Evolutionary conservation across 148 eudicot species (phyloP), one percentile per base, ranked within the genome.

Genomic region (Spergularia marina): DNA sequence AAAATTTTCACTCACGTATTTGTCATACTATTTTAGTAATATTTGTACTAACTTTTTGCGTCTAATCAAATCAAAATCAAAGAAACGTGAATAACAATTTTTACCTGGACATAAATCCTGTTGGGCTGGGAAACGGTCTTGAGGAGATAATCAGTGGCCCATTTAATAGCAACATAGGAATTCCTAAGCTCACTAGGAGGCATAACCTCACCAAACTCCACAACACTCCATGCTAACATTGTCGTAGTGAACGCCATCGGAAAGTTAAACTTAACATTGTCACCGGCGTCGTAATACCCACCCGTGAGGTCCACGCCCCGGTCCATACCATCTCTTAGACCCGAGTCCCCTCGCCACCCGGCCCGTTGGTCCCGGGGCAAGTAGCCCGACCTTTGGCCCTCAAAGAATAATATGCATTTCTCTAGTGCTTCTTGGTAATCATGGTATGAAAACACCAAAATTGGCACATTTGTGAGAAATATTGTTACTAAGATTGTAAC

Each of bases 201-300:
- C 98, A 94, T 94, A 8, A 49, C 30, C 14, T 87, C 87, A 0
- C 97, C 97, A 70, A 94, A 94, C 77, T 94, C 97, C 20, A 90
- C 83, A 41, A 91, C 97, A 58, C 96, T 87, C 98, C 98, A 94
- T 10, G 97, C 91, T 85, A 94, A 39, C 97, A 94, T 91, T 47
- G 98, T 94, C 2, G 98, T 80, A 13, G 97, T 90, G 70, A 94
- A 94, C 5, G 98, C 98, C 98, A 91, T 94, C 54, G 97, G 98
- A 4, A 94, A 94, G n/a, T 87, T 87, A 60, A 90, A 94, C 88
- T 94, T 94, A 1, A 94, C 83, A 71, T 94, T 94, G 40, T 94
- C 98, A 0, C 98, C 98, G 10, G 97, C 97, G 49, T 94, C 98
- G 34, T 91, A 94, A 72, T 94, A 94, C 3, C 98, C 97, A 17